A percentile compares a stretch with the other conserved stretches of the same genome.
Conservation (phyloP, 306 rosid genomes). For the Trifolium fragiferum region DNA sequence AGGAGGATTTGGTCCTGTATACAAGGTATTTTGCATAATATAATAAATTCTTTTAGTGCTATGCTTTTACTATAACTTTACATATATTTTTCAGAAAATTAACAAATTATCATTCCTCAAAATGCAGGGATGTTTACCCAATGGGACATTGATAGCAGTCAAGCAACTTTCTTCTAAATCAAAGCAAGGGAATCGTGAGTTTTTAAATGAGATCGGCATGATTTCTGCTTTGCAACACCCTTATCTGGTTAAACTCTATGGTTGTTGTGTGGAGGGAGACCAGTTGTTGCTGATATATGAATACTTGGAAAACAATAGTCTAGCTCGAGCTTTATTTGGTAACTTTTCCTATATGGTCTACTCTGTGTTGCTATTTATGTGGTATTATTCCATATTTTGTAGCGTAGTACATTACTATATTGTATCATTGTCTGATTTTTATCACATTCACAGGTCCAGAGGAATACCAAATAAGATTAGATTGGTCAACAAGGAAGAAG, state of each 20-base stretch:
- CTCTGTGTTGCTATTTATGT: background rate
- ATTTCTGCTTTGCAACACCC: slow-evolving; percentile 65
- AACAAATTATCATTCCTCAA: background rate
- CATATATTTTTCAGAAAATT: background rate
- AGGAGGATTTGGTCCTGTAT: slow-evolving; percentile 73
- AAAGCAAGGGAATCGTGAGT: slow-evolving; percentile 75
- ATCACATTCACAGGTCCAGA: slow-evolving; percentile 18
- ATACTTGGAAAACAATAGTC: slow-evolving; percentile 62
- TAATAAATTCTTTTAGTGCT: background rate
- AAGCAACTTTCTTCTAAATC: slow-evolving; percentile 76
- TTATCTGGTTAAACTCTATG: slow-evolving; percentile 49
- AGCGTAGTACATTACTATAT: background rate
- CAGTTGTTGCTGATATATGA: slow-evolving; percentile 55
- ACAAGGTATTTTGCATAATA: slow-evolving; percentile 47
- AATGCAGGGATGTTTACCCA: slow-evolving; percentile 42
- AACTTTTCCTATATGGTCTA: slow-evolving; percentile 16
- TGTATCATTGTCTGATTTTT: background rate
- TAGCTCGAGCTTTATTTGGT: slow-evolving; percentile 56
- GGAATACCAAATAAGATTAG: slow-evolving; percentile 11
- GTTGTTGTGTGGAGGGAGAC: slow-evolving; percentile 50
- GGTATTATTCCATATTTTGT: background rate
- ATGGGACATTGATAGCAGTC: slow-evolving; percentile 65
- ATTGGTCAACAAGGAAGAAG: slow-evolving; percentile 63
- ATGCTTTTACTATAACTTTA: background rate
- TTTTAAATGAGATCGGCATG: slow-evolving; percentile 71